Evolutionary conservation across 345 rosid species (phyloP).

Genomic region (Excoecaria agallocha): DNA sequence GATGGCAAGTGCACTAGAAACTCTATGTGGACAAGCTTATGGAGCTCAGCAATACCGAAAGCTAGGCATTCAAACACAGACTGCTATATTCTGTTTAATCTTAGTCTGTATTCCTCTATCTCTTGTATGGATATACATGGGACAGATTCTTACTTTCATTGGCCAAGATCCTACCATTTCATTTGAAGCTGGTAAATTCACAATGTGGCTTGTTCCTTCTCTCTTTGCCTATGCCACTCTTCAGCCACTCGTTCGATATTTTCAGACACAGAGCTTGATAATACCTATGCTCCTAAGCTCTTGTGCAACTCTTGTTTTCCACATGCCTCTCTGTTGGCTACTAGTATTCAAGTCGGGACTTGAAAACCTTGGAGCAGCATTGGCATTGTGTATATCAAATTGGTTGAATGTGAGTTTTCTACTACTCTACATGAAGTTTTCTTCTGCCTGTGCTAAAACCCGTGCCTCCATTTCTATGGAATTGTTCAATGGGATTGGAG

Average conservation of each 20-base stretch:
- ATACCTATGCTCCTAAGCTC: conserved; percentile 56
- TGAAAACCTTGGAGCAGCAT: conserved; percentile 48
- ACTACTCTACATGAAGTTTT: conserved; percentile 45
- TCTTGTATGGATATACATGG: conserved; percentile 55
- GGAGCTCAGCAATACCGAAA: conserved; percentile 63
- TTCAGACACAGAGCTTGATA: conserved; percentile 56
- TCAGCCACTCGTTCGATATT: conserved; percentile 55
- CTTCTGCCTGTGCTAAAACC: conserved; percentile 46
- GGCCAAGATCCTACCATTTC: conserved; percentile 67
- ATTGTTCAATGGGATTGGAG: conserved; percentile 44
- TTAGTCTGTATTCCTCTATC: conserved; percentile 54
- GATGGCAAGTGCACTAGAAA: conserved; percentile 73
- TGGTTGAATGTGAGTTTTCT: conserved; percentile 57
- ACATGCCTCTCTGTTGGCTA: conserved; percentile 54
- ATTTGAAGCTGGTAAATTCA: conserved; percentile 48
- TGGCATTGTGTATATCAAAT: conserved; percentile 42
- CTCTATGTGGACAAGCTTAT: conserved; percentile 74
- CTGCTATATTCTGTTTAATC: conserved; percentile 45
- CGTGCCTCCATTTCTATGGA: conserved; percentile 41
- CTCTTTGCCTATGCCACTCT: conserved; percentile 56
- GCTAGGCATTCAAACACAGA: conserved; percentile 56
- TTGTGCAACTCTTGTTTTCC: conserved; percentile 37
- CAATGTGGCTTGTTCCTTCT: conserved; percentile 56
- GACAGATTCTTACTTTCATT: conserved; percentile 39
- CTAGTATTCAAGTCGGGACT: conserved; percentile 49